Base-by-base conservation (phyloP, 495 filamentous ascomycete genomes). In the Bombardia bombarda region DNA sequence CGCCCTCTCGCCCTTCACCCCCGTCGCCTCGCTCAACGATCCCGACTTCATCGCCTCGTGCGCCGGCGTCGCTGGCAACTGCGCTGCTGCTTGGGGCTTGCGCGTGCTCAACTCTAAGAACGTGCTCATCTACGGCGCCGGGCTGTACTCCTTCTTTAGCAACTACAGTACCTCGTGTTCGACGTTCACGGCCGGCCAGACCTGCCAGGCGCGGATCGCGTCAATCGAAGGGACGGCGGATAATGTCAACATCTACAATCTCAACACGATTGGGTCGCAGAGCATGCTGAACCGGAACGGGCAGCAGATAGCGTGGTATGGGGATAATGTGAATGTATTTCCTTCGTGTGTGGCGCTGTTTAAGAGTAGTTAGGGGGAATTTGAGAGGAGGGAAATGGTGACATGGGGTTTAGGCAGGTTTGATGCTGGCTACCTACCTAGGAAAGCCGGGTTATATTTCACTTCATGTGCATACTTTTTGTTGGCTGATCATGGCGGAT, bases 61-160 rank as follows among this genome's bases (percentile, higher is more conserved):
- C 40, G 47, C 60, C 7, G 62, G 60, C 3, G 59, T 67, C 6
- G 40, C 51, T 7, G 54, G 59, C 28, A 74, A 76, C 53, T 83
- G 80, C 47, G 61, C 67, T 4, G 69, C 78, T 35, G 69, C 81
- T 0, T 85, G 82, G 66, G 84, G 78, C 17, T 66, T 89, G 10
- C 74, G 83, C 5, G 68, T 89, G 24, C 48, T 83, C 28, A 61
- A 78, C 58, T 79, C 72, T 13, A 56, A 61, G 1, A 66, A 77
- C 43, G 67, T 89, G 12, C 51, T 73, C 30, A 62, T 87, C 22
- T 88, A 86, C 50, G 81, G 83, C 25, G 80, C 79, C 7, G 86
- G 86, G 7, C 59, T 84, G 12, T 89, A 89, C 66, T 80, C 74
- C 26, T 89, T 88, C 67, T 89, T 89, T 68, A 75, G 79, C 49